Evolutionary conservation across 2,329 filamentous ascomycete species (phyloP).

Genomic region (Aspergillus latus): DNA sequence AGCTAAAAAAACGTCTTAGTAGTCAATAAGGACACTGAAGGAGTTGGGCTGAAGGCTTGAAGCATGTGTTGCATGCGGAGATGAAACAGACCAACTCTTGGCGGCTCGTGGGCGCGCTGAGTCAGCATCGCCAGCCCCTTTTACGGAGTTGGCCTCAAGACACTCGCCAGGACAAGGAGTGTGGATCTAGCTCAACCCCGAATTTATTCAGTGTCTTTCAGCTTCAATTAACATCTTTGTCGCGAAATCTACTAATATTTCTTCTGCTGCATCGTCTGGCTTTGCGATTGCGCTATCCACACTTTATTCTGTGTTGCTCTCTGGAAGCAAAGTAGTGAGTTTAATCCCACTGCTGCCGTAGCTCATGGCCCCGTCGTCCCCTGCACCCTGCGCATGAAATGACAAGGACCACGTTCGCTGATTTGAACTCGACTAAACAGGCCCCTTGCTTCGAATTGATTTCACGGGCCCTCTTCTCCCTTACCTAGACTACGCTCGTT

Average conservation of each 20-base stretch:
- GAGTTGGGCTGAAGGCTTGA: background rate
- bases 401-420: conserved; percentile 16
- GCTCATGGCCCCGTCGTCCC: conserved; percentile 14
- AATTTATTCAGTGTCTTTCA: conserved; percentile 13
- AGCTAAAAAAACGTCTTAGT: too few relatives aligned
- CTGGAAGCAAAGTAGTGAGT: conserved; percentile 16
- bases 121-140: conserved; percentile 38
- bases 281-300: background rate
- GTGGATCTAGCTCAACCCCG: conserved; percentile 24
- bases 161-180: conserved; percentile 10
- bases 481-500: conserved; percentile 3
- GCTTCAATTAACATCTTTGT: conserved; percentile 6
- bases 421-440: conserved; percentile 8
- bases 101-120: conserved; percentile 27
- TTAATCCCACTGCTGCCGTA: conserved; percentile 6
- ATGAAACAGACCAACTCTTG: conserved; percentile 23
- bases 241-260: conserved; percentile 5
- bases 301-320: background rate
- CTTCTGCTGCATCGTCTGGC: conserved; percentile 7
- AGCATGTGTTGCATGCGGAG: background rate
- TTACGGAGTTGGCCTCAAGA: conserved; percentile 26
- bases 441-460: background rate
- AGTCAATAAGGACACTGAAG: too few relatives aligned
- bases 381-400: conserved; percentile 8
- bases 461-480: background rate